Base-by-base conservation (phyloP, 768 basidiomycete genomes). In the Paxillus involutus region DNA sequence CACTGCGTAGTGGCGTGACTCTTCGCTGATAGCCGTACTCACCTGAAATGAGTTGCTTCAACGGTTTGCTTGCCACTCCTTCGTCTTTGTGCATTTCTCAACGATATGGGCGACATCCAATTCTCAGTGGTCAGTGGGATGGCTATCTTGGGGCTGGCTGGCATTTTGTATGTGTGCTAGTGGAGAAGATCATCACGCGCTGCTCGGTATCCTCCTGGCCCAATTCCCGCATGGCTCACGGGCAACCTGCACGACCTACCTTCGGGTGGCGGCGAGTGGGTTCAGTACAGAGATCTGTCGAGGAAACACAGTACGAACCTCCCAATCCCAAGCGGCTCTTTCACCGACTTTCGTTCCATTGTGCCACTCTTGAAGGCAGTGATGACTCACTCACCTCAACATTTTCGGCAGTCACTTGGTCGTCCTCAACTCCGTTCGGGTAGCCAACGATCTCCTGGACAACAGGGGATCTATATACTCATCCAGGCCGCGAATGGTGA, bases 201-300 rank as follows among this genome's bases (percentile, higher is more conserved):
- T 30, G 19, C 35, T 44, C 48, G 2, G 6, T 49, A 49, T 40
- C 52, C 52, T 47, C 53, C 40, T 36, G 52, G 52, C 4, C 52
- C 52, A 14, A 32, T 29, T 12, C 37, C 44, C 2, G 29, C 42
- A 11, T 80, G 72, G 19, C 24, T 83, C 12, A 64, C 82, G 42
- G 82, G 82, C 29, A 83, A 82, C 59, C 59, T 79, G 7, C 65
- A 79, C 21, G 80, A 83, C 59, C 79, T 83, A 78, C 83, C 83
- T 14, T 35, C 68, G 68, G 26, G 73, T 74, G 42, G 68, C 72
- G 57, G 77, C 78, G 69, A 72, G 46, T 83, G 82, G 80, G 77
- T 77, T 7, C 46, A 47, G 21, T 47, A 36, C n/a, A 47, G 46
- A 36, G 46, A 47, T 16, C n/a, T 47, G 17, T 47, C 46, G 19